Percentiles rank a stretch among this genome's conserved stretches.
phyloP scores from a whole-genome alignment of 306 rosid genomes.

The Citrullus colocynthis region DNA sequence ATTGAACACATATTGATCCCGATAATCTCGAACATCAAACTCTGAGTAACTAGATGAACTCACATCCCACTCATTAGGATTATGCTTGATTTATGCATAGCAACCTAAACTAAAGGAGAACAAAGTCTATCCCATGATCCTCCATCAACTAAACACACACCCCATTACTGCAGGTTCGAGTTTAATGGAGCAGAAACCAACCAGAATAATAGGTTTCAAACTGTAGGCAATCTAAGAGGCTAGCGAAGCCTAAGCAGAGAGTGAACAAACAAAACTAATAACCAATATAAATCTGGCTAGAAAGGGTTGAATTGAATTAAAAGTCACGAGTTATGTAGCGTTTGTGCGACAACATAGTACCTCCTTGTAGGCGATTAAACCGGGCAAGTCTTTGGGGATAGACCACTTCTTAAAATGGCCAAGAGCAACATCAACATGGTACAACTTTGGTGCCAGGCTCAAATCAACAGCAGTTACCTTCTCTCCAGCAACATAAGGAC shows the following conservation, averaged over 20 bases:
- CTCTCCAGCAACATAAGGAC: slow-evolving; percentile 82
- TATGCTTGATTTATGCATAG: background rate
- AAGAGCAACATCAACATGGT: slow-evolving; percentile 64
- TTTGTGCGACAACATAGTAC: background rate
- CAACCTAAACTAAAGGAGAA: background rate
- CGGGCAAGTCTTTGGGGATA: slow-evolving; percentile 41
- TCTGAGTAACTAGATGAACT: background rate
- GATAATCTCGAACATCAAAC: background rate
- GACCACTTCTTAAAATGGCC: slow-evolving; percentile 82
- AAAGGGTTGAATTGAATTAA: background rate
- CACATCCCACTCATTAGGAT: background rate
- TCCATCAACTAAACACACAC: background rate
- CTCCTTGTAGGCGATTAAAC: slow-evolving; percentile 48
- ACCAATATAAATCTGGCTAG: background rate
- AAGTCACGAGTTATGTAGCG: background rate
- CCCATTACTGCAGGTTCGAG: background rate
- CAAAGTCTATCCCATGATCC: background rate
- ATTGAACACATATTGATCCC: background rate
- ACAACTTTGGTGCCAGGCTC: slow-evolving; percentile 83
- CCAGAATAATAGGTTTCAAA: background rate
- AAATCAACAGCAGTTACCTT: slow-evolving; percentile 74
- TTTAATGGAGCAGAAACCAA: background rate
- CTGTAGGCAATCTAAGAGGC: background rate
- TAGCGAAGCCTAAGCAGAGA: background rate
- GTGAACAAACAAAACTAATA: background rate